Conservation (phyloP, 2,329 filamentous ascomycete genomes). For the Colletotrichum acutatum region DNA sequence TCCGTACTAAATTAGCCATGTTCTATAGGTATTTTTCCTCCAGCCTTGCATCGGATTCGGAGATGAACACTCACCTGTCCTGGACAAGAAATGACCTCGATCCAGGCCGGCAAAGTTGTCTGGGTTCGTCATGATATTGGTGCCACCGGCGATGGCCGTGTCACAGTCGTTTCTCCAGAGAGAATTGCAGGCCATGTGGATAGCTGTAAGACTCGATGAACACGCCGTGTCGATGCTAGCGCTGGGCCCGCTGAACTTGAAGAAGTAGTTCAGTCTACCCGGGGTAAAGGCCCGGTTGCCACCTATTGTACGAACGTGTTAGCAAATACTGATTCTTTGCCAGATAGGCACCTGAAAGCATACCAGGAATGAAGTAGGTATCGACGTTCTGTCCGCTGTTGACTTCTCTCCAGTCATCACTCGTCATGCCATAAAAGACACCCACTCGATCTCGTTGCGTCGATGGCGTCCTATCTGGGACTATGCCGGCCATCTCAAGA, state of each 20-base stretch:
- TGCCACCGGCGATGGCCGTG: conserved; percentile 70
- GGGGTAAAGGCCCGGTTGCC: conserved; percentile 43
- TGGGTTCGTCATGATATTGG: conserved; percentile 73
- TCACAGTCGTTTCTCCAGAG: conserved; percentile 72
- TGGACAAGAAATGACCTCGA: conserved; percentile 81
- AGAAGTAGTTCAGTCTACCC: conserved; percentile 46
- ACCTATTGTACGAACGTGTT: conserved; percentile 34
- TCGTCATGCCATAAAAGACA: conserved; percentile 73
- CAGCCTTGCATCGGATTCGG: too few species aligned
- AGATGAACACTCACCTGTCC: conserved; percentile 68
- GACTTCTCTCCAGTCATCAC: conserved; percentile 73
- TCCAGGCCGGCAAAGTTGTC: conserved; percentile 76
- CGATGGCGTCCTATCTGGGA: background rate
- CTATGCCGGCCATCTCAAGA: background rate
- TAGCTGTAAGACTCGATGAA: conserved; percentile 35
- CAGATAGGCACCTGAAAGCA: too few species aligned
- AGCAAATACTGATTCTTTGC: too few species aligned
- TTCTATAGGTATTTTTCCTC: too few species aligned
- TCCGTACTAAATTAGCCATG: too few species aligned
- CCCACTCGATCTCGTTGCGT: conserved; percentile 50
- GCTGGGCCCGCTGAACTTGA: conserved; percentile 40
- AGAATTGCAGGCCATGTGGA: conserved; percentile 59
- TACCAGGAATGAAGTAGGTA: conserved; percentile 29
- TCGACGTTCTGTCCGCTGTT: conserved; percentile 66
- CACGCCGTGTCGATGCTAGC: conserved; percentile 42